These are phyloP conservation scores for Penicillium diatomitis DNA, from an alignment of 495 filamentous ascomycete species.

Conservation along the genomic window DNA sequence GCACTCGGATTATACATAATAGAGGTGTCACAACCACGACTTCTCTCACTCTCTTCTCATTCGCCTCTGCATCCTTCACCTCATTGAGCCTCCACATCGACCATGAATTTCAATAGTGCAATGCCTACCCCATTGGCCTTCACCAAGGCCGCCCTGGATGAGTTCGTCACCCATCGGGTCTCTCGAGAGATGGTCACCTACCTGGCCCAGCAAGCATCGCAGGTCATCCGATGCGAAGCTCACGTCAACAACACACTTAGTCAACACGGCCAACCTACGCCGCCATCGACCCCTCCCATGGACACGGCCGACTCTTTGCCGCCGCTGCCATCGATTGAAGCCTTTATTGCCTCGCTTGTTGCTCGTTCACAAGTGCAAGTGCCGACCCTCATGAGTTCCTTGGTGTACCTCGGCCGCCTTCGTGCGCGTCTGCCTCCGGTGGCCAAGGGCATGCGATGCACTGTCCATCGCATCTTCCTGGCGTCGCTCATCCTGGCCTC, in stretches of 20 bases:
- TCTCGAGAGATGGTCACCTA: constrained; percentile 76
- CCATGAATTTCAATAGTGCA: constrained; percentile 29
- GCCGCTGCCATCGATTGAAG: constrained; percentile 66
- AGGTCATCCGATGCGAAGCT: constrained; percentile 84
- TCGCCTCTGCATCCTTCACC: neutral
- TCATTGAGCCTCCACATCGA: neutral
- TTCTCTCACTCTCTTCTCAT: too few species aligned
- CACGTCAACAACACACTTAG: constrained; percentile 36
- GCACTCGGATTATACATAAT: too few species aligned
- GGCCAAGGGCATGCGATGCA: constrained; percentile 95
- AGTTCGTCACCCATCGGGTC: constrained; percentile 79
- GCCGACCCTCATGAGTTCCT: constrained; percentile 89
- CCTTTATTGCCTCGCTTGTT: constrained; percentile 86
- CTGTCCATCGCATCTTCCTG: constrained; percentile 81
- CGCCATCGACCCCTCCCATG: constrained; percentile 55
- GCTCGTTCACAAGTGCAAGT: constrained; percentile 93
- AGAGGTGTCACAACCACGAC: too few species aligned
- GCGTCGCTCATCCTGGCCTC: constrained; percentile 71
- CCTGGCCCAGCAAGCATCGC: constrained; percentile 69
- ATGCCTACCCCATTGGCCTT: constrained; percentile 52
- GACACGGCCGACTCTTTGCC: constrained; percentile 36
- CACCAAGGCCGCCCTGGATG: constrained; percentile 78
- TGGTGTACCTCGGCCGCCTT: constrained; percentile 85
- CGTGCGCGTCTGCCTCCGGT: constrained; percentile 78
- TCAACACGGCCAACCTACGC: constrained; percentile 57